Evolutionary conservation across 768 basidiomycete genomes (phyloP), one percentile per base, ranked within the genome.

Genomic region (Boletus fagicola): DNA sequence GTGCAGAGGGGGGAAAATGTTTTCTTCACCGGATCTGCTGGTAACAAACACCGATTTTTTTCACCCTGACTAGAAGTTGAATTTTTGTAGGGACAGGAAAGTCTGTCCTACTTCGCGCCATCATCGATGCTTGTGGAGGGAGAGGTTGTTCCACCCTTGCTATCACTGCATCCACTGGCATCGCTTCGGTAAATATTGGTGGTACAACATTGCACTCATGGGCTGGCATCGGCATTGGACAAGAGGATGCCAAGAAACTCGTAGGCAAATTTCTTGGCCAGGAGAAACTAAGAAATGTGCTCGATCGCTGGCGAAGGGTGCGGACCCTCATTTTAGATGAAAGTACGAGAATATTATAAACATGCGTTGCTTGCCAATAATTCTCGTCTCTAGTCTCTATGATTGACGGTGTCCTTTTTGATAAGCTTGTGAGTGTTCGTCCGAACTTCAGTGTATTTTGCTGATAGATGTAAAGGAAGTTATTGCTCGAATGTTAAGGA

Each of bases 11-110:
- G 85, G 4, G 72, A 80, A 60, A 92, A 76, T 64, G 83, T 93
- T 9, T 94, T 94, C 72, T 94, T 94, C 69, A 93, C 92, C 0
- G 92, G 92, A 2, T 87, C 88, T 18, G 92, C 92, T 51, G 91
- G 90, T 71, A 56, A 31, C 30, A 38, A 12, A 28, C 38, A 18
- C 28, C 1, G 2, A 2, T 7, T 46, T 11, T 33, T 38, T 43
- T 39, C 35, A 26, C 36, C 15, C 36, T 10, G 24, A n/a, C 36
- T 42, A 12, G 20, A 47, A 30, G 38, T 38, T 59, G 31, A 68
- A 13, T 31, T 18, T 53, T 51, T 50, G 5, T 51, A 85, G 85
- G 85, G 26, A 93, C 92, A 2, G 92, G 92, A 26, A 94, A 94
- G 72, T 93, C 92, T 0, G 86, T 93, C 8, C 74, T 93, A 0